These are phyloP conservation scores for Blastomyces gilchristii DNA, from an alignment of 2,329 filamentous ascomycete species.

Conservation along the genomic window DNA sequence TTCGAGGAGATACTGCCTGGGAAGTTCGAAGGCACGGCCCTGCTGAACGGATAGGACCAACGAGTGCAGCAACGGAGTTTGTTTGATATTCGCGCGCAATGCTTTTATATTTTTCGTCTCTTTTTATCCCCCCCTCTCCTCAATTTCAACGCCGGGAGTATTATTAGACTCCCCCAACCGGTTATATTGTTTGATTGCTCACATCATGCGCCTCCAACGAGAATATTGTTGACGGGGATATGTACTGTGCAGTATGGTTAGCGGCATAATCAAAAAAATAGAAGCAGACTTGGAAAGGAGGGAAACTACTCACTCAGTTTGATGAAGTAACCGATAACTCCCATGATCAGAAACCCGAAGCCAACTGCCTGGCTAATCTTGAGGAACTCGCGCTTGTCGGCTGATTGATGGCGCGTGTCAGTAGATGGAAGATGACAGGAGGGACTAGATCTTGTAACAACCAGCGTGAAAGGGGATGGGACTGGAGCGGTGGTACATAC, in stretches of 20 bases:
- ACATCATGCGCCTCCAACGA: conserved; percentile 38
- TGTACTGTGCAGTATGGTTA: conserved; percentile 29
- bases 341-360: conserved; percentile 52
- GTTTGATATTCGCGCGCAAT: neutral
- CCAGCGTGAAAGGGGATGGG: neutral
- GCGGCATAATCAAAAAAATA: neutral
- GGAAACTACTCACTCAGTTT: conserved; percentile 43
- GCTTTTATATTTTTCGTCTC: neutral
- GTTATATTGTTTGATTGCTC: neutral
- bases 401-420: conserved; percentile 28
- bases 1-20: neutral
- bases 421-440: neutral
- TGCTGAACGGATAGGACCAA: neutral
- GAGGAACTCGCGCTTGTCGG: conserved; percentile 50
- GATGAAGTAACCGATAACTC: conserved; percentile 50
- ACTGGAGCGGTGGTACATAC: conserved; percentile 24
- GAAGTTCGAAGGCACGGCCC: neutral
- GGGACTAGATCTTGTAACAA: neutral
- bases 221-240: conserved; percentile 42
- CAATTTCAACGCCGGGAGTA: neutral
- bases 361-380: conserved; percentile 52
- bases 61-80: neutral
- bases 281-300: neutral
- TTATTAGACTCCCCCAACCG: neutral
- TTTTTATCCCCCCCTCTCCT: neutral